These are phyloP conservation scores for Chaetomium fimeti DNA, from an alignment of 495 filamentous ascomycete species.

Conservation along the genomic window DNA sequence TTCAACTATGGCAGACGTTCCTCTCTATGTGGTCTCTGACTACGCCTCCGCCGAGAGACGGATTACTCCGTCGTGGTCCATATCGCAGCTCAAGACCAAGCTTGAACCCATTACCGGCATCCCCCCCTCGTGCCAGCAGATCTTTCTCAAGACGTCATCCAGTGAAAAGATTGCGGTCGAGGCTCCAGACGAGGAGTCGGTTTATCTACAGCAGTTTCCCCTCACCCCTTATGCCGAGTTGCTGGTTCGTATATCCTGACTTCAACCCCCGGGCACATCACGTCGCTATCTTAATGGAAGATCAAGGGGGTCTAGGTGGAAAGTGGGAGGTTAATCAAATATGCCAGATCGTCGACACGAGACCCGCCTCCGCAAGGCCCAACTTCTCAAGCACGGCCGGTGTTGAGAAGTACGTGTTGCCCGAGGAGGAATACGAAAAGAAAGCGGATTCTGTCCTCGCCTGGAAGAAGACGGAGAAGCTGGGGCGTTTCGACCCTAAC, in stretches of 20 bases:
- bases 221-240: conserved; percentile 72
- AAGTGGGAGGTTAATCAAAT: conserved; percentile 11
- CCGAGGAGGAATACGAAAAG: conserved; percentile 74
- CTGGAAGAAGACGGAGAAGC: conserved; percentile 87
- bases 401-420: conserved; percentile 84
- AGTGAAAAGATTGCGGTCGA: conserved; percentile 56
- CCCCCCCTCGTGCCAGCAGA: conserved; percentile 72
- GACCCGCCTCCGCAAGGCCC: conserved; percentile 64
- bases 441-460: conserved; percentile 83
- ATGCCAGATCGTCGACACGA: conserved; percentile 72
- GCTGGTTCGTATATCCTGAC: conserved; percentile 56
- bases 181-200: conserved; percentile 65
- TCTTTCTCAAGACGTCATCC: conserved; percentile 61
- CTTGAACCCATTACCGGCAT: conserved; percentile 93
- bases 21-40: conserved; percentile 77
- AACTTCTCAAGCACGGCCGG: conserved; percentile 77
- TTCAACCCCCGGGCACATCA: too few species aligned
- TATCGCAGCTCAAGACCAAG: conserved; percentile 80
- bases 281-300: too few species aligned
- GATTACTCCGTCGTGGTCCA: conserved; percentile 88
- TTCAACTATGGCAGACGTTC: conserved; percentile 66
- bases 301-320: too few species aligned
- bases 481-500: conserved; percentile 90
- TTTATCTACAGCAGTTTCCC: conserved; percentile 59
- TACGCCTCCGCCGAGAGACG: conserved; percentile 77